Evolutionary conservation across 148 eudicot genomes (phyloP).

Genomic region (Cornus controversa): DNA sequence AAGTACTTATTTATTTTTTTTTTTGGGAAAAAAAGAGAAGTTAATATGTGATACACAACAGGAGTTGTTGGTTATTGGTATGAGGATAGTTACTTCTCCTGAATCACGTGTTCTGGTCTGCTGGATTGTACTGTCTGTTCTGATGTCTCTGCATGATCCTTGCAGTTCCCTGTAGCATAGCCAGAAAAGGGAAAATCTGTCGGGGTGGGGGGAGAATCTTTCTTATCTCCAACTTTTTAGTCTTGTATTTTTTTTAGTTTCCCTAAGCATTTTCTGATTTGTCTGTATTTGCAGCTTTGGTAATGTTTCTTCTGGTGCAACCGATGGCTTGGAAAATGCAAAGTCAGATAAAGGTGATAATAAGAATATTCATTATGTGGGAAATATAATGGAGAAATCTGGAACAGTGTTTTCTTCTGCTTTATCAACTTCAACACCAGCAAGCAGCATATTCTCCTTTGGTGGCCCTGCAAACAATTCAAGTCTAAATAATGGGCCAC

Average conservation of each 20-base stretch:
- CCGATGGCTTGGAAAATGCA: constrained; percentile 19
- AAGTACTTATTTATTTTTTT: too few relatives aligned
- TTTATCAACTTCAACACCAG: constrained; percentile 19
- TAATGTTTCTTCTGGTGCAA: constrained; percentile 25
- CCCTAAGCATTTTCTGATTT: background rate
- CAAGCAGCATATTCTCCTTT: constrained; percentile 23
- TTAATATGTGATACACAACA: too few relatives aligned
- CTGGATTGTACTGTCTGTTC: too few relatives aligned
- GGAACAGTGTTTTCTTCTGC: constrained; percentile 24
- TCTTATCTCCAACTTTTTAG: background rate
- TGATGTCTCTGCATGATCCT: too few relatives aligned
- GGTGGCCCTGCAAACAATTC: constrained; percentile 24
- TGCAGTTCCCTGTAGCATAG: too few relatives aligned
- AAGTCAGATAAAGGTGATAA: constrained; percentile 26
- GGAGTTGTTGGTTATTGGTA: too few relatives aligned
- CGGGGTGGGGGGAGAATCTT: background rate
- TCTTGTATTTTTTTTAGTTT: background rate
- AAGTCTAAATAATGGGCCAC: constrained; percentile 27
- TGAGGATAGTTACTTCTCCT: too few relatives aligned
- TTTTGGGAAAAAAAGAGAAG: too few relatives aligned
- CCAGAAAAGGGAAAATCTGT: too few relatives aligned
- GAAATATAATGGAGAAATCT: constrained; percentile 19
- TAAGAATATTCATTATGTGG: constrained; percentile 21
- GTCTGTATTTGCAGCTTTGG: constrained; percentile 30
- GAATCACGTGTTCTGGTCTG: too few relatives aligned